phyloP scores from a whole-genome alignment of 2,329 filamentous ascomycete genomes.

The Pseudopithomyces maydicus region DNA sequence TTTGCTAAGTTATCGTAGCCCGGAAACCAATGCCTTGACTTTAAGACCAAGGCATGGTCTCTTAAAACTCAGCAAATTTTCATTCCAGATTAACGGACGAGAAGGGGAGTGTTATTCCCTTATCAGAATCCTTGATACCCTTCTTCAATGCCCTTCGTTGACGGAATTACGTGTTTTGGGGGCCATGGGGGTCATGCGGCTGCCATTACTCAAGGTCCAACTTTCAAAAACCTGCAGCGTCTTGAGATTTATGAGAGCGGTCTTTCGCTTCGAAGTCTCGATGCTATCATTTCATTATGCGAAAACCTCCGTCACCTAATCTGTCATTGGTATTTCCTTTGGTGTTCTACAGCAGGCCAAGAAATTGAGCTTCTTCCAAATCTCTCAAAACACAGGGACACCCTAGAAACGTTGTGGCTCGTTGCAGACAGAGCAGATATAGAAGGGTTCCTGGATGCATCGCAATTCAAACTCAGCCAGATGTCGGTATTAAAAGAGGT shows the following conservation, averaged over 20 bases:
- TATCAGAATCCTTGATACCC: conserved; percentile 10
- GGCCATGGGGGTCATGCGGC: neutral
- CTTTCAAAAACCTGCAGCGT: conserved; percentile 18
- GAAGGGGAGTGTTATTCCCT: conserved; percentile 7
- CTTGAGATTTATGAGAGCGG: conserved; percentile 27
- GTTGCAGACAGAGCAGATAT: neutral
- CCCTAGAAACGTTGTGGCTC: conserved; percentile 20
- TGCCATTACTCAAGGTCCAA: neutral
- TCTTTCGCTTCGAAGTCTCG: conserved; percentile 15
- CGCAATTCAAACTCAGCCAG: neutral
- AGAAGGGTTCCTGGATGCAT: neutral
- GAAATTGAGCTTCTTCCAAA: neutral
- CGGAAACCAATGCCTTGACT: neutral
- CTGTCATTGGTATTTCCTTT: conserved; percentile 24
- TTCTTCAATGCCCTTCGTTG: conserved; percentile 16
- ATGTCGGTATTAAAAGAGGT: conserved; percentile 3
- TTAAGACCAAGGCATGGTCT: conserved; percentile 10
- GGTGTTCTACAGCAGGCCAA: neutral
- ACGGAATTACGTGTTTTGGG: conserved; percentile 21
- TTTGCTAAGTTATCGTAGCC: conserved; percentile 2
- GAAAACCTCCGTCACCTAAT: conserved; percentile 22
- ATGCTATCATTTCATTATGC: conserved; percentile 15
- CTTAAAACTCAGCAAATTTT: conserved; percentile 19
- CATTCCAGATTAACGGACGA: conserved; percentile 20
- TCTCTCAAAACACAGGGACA: conserved; percentile 18